These are phyloP conservation scores for Trichoderma reesei DNA, from an alignment of 495 filamentous ascomycete species.

Conservation along the genomic window DNA sequence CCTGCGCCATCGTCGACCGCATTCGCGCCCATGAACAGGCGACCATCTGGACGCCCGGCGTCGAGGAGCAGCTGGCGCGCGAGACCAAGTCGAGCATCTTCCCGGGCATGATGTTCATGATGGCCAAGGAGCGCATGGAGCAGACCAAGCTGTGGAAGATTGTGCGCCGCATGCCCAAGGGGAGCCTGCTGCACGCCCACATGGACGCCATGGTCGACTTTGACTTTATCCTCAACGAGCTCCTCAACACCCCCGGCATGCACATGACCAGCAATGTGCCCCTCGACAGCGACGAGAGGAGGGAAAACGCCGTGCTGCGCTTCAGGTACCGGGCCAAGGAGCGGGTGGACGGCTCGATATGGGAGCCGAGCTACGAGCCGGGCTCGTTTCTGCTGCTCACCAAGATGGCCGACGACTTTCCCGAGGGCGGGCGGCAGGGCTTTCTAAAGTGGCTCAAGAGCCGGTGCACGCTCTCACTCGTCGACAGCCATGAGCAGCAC, in stretches of 20 bases:
- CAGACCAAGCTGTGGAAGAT: slow-evolving; percentile 77
- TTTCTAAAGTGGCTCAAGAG: slow-evolving; percentile 72
- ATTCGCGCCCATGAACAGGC: slow-evolving; percentile 68
- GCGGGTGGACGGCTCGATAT: slow-evolving; percentile 39
- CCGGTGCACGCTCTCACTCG: slow-evolving; percentile 57
- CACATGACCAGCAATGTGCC: slow-evolving; percentile 48
- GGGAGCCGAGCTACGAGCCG: slow-evolving; percentile 50
- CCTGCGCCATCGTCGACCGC: slow-evolving; percentile 64
- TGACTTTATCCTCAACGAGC: slow-evolving; percentile 61
- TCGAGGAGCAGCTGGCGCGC: slow-evolving; percentile 53
- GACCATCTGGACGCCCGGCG: slow-evolving; percentile 59
- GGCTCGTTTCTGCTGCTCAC: slow-evolving; percentile 47
- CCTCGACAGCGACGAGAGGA: slow-evolving; percentile 37
- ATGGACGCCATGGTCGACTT: slow-evolving; percentile 84
- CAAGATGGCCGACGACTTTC: slow-evolving; percentile 62
- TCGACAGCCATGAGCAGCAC: slow-evolving; percentile 68
- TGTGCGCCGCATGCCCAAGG: slow-evolving; percentile 80
- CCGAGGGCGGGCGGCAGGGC: slow-evolving; percentile 53
- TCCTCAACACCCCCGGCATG: slow-evolving; percentile 65
- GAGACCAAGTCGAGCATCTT: slow-evolving; percentile 47
- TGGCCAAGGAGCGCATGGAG: slow-evolving; percentile 73
- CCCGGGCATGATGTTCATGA: slow-evolving; percentile 81
- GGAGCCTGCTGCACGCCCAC: slow-evolving; percentile 79
- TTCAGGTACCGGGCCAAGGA: slow-evolving; percentile 44
- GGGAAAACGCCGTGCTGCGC: slow-evolving; percentile 35